Conservation (phyloP, 352 stramenopile genomes). For the Phytophthora chlamydospora region DNA sequence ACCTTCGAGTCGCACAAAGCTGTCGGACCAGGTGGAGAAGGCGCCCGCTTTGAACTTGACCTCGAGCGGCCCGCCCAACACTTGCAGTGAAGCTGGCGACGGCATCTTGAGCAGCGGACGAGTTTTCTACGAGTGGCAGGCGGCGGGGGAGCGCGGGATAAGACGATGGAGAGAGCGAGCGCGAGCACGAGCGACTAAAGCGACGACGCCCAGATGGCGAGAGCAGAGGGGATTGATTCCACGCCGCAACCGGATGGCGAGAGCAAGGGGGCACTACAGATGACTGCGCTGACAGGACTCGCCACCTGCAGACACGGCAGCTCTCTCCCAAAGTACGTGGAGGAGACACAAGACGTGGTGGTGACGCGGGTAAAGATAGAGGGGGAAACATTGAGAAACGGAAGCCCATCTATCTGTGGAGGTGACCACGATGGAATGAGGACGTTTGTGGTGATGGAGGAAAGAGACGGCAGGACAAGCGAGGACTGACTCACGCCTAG, state of each 20-base stretch:
- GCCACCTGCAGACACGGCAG: conserved; percentile 6
- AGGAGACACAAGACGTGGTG: conserved; percentile 5
- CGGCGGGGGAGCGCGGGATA: background rate
- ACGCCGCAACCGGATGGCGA: conserved; percentile 3
- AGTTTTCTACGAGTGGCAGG: conserved; percentile 20
- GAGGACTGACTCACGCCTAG: conserved; percentile 1
- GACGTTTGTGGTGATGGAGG: conserved; percentile 9
- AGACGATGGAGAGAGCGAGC: conserved; percentile 8
- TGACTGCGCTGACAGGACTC: conserved; percentile 1
- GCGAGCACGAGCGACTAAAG: conserved; percentile 32
- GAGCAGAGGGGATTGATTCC: conserved; percentile 30
- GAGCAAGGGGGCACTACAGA: background rate
- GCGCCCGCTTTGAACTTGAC: conserved; percentile 74
- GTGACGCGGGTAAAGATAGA: background rate
- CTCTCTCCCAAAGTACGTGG: conserved; percentile 26
- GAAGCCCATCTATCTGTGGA: conserved; percentile 3
- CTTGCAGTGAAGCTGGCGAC: conserved; percentile 47
- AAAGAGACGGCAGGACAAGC: conserved; percentile 19
- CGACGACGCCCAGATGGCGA: conserved; percentile 18
- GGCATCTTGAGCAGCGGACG: conserved; percentile 22
- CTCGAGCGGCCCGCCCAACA: conserved; percentile 60
- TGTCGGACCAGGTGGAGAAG: conserved; percentile 71
- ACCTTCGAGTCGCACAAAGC: conserved; percentile 69
- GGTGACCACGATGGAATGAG: background rate
- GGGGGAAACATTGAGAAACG: conserved; percentile 10